Conservation (phyloP, 2,329 filamentous ascomycete species). For the Triangularia verruculosa region DNA sequence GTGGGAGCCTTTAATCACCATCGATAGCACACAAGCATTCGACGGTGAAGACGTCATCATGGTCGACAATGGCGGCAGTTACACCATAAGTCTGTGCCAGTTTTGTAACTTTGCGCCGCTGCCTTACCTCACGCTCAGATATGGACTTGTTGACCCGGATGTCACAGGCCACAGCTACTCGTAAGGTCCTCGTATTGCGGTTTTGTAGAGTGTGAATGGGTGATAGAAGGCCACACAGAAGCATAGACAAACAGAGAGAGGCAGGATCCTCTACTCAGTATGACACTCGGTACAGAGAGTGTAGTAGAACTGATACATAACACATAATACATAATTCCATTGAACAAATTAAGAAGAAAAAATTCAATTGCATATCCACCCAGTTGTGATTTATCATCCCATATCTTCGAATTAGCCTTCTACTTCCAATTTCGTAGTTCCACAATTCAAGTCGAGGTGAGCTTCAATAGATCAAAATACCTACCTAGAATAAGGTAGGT, state of each 20-base stretch:
- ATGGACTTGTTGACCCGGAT: neutral
- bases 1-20: neutral
- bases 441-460: too few species aligned
- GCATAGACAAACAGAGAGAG: neutral
- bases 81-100: neutral
- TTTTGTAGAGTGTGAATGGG: neutral
- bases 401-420: too few species aligned
- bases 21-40: neutral
- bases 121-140: neutral
- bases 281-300: neutral
- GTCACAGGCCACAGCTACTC: neutral
- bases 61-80: neutral
- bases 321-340: neutral
- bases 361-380: neutral
- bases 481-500: too few species aligned
- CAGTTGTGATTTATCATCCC: too few species aligned
- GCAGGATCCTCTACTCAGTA: neutral
- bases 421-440: too few species aligned
- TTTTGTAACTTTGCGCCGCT: neutral
- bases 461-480: too few species aligned
- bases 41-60: neutral
- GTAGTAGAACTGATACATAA: neutral
- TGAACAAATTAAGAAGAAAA: neutral
- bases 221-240: neutral
- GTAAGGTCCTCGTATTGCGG: neutral